Evolutionary conservation across 1,139 yeast genomes (phyloP).

Genomic region (Blastobotrys capitulatus): DNA sequence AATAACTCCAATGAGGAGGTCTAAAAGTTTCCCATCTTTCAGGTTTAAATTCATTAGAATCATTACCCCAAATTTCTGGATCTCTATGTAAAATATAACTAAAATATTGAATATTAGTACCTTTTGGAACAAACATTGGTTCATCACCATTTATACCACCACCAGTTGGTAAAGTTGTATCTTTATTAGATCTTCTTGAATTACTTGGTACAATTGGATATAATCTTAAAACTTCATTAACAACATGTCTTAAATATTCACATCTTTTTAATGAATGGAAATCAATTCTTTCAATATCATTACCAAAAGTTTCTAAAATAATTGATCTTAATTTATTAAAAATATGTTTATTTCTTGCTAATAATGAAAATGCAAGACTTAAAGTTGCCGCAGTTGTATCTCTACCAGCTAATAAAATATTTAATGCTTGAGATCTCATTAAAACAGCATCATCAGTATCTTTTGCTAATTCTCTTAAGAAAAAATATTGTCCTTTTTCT

Average conservation of each 20-base stretch:
- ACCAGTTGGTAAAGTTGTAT: conserved; percentile 30
- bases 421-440: conserved; percentile 46
- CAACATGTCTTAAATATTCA: conserved; percentile 44
- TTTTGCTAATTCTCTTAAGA: conserved; percentile 43
- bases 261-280: conserved; percentile 49
- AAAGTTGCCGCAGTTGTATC: conserved; percentile 50
- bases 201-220: conserved; percentile 55
- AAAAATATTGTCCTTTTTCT: conserved; percentile 11
- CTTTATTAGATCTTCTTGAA: conserved; percentile 43
- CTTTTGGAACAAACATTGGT: conserved; percentile 46
- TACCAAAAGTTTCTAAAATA: conserved; percentile 28
- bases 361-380: conserved; percentile 42
- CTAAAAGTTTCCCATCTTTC: conserved; percentile 43
- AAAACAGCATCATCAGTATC: conserved; percentile 45
- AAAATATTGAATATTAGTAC: conserved; percentile 41
- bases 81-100: conserved; percentile 44
- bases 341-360: conserved; percentile 43
- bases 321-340: conserved; percentile 26
- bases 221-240: conserved; percentile 48
- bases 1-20: conserved; percentile 30
- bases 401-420: conserved; percentile 48
- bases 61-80: conserved; percentile 43
- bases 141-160: conserved; percentile 39
- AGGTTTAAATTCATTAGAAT: conserved; percentile 45
- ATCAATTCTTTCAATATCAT: conserved; percentile 26